Base-by-base conservation (phyloP, 345 rosid genomes). In the Eucalyptus polyanthemos region DNA sequence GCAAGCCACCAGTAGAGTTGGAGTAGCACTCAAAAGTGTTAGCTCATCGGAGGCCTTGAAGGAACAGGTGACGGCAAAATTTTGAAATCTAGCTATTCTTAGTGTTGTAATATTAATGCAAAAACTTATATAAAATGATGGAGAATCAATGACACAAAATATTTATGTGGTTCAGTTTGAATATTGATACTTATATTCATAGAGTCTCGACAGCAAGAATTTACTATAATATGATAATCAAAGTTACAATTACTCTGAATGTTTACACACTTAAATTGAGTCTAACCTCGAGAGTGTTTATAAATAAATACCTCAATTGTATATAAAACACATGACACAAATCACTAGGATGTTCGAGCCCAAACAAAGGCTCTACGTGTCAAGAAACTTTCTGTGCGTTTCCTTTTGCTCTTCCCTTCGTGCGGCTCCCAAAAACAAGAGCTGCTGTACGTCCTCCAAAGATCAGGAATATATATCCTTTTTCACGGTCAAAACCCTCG, bases 161-260 rank as follows among this genome's bases (percentile, higher is more conserved):
- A 22, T 56, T 56, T 22, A 56, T 5, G 2, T 22, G 0, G 1
- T 56, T 56, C 2, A 24, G 0, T 56, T 1, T 0, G 9, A 51
- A 17, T 7, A 51, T 51, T 51, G 8, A 17, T 51, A 2, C 9
- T 7, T 56, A 56, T 3, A 1, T 8, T 5, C 5, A 56, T 22
- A 3, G 10, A 8, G 3, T 42, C 44, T 42, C 2, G 7, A 42
- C 1, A 24, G 6, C 1, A 56, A 56, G 4, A 22, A 56, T 56
- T 21, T 5, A 56, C 5, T 56, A 4, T 24, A 56, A 24, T 10
- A 4, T 4, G 1, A 56, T 0, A 56, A 56, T 56, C 3, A 24
- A 11, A 56, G 0, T 56, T 9, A 56, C 3, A 56, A 24, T 24
- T 1, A 0, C 3, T 24, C 6, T 3, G 1, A 56, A 11, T 56